A percentile compares a stretch with the other conserved stretches of the same genome.
Conservation (phyloP, 2,329 filamentous ascomycete species). For the Claviceps maximensis region DNA sequence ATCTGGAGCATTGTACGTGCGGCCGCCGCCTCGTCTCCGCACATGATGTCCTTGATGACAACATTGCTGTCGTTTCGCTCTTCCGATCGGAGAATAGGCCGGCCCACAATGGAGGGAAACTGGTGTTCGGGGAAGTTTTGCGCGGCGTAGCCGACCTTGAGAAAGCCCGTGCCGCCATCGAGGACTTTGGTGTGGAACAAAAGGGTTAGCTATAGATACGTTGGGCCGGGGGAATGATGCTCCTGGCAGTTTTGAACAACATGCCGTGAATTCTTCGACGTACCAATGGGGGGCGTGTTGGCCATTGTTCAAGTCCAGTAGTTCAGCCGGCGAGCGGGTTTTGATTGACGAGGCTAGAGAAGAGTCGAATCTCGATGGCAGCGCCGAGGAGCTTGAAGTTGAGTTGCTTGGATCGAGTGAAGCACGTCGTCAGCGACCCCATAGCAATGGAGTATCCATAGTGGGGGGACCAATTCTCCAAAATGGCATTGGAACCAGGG, state of each 20-base stretch:
- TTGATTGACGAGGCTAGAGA: background rate
- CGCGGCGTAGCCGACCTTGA: conserved; percentile 97
- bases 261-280: conserved; percentile 12
- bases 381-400: conserved; percentile 1
- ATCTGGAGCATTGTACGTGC: conserved; percentile 97
- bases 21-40: conserved; percentile 91
- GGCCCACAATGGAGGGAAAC: conserved; percentile 95
- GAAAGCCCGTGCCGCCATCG: conserved; percentile 98
- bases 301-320: conserved; percentile 31
- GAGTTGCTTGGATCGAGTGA: background rate
- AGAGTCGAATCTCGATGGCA: conserved; percentile 6
- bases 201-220: conserved; percentile 1
- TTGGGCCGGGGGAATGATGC: background rate
- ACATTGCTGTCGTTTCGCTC: conserved; percentile 52
- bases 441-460: background rate
- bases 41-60: conserved; percentile 97
- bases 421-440: conserved; percentile 6
- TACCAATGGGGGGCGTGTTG: conserved; percentile 41
- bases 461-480: conserved; percentile 9
- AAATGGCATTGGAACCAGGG: no score
- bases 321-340: conserved; percentile 5
- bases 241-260: background rate
- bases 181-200: conserved; percentile 56
- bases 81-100: conserved; percentile 92
- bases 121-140: conserved; percentile 99